A percentile compares a stretch with the other conserved stretches of the same genome.
Conservation (phyloP, 352 stramenopile species). For the Phytophthora idaei region DNA sequence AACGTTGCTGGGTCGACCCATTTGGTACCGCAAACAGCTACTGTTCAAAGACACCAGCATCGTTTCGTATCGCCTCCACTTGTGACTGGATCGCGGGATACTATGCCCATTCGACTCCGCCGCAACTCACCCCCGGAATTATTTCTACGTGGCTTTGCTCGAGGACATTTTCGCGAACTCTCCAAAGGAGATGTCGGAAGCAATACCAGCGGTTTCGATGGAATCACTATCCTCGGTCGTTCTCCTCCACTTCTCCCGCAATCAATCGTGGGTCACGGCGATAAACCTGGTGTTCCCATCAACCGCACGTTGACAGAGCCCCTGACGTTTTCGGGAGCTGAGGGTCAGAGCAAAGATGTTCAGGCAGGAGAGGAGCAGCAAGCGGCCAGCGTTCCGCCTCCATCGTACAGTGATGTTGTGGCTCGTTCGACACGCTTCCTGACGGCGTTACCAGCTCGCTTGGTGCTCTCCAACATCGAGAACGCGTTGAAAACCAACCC, state of each 20-base stretch:
- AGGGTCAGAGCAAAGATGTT: slow-evolving; percentile 1
- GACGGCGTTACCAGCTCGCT: slow-evolving; percentile 61
- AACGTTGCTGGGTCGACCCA: not conserved
- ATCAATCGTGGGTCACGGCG: slow-evolving; percentile 12
- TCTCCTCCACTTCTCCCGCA: slow-evolving; percentile 38
- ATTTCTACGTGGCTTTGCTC: slow-evolving; percentile 60
- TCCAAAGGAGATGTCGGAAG: slow-evolving; percentile 18
- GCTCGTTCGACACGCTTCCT: slow-evolving; percentile 75
- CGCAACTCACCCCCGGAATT: slow-evolving; percentile 75
- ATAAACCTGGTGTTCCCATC: slow-evolving; percentile 17
- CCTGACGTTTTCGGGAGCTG: not conserved
- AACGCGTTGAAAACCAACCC: slow-evolving; percentile 47
- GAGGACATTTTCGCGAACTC: slow-evolving; percentile 33
- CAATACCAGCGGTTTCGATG: slow-evolving; percentile 19
- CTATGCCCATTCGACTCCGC: slow-evolving; percentile 45
- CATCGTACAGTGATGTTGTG: slow-evolving; percentile 70
- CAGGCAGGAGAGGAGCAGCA: slow-evolving; percentile 15
- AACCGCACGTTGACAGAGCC: slow-evolving; percentile 28
- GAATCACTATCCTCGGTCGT: slow-evolving; percentile 48
- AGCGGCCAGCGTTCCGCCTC: slow-evolving; percentile 25
- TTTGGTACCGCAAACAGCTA: slow-evolving; percentile 13
- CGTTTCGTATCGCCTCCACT: slow-evolving; percentile 63
- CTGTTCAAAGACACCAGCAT: slow-evolving; percentile 19
- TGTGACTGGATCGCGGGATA: slow-evolving; percentile 42
- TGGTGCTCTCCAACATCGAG: slow-evolving; percentile 77